phyloP scores from a whole-genome alignment of 164 flowering plant genomes.

The Taxillus chinensis region DNA sequence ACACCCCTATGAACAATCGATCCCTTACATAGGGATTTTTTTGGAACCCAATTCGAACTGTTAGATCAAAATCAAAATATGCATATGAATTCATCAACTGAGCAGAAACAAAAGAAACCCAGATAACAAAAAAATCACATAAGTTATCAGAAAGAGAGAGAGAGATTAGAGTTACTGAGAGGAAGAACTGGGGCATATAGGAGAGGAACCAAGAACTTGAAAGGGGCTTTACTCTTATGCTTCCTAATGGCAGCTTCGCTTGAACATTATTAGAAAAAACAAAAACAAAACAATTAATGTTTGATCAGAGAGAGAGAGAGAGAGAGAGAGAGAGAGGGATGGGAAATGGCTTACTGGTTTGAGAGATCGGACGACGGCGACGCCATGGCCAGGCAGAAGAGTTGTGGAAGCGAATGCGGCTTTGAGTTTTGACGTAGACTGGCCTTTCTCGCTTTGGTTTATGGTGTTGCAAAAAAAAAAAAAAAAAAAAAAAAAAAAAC shows the following conservation, averaged over 20 bases:
- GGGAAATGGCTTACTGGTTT: not conserved
- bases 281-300: not conserved
- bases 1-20: constrained; percentile 66
- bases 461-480: no score
- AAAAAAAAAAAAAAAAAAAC: no score
- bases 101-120: not conserved
- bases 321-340: not conserved
- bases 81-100: not conserved
- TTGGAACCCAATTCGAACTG: constrained; percentile 76
- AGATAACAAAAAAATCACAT: constrained; percentile 1
- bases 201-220: constrained; percentile 73
- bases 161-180: constrained; percentile 46
- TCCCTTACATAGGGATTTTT: constrained; percentile 80
- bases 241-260: constrained; percentile 35
- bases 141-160: not conserved
- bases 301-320: not conserved
- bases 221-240: constrained; percentile 34
- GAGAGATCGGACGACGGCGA: not conserved
- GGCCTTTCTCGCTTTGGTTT: no score
- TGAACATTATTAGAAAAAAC: not conserved
- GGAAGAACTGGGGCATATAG: constrained; percentile 93
- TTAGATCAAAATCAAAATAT: constrained; percentile 7
- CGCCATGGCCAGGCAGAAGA: not conserved
- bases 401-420: not conserved
- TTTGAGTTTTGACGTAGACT: no score